Evolutionary conservation across 495 filamentous ascomycete genomes (phyloP).

Genomic region (Talaromyces proteolyticus): DNA sequence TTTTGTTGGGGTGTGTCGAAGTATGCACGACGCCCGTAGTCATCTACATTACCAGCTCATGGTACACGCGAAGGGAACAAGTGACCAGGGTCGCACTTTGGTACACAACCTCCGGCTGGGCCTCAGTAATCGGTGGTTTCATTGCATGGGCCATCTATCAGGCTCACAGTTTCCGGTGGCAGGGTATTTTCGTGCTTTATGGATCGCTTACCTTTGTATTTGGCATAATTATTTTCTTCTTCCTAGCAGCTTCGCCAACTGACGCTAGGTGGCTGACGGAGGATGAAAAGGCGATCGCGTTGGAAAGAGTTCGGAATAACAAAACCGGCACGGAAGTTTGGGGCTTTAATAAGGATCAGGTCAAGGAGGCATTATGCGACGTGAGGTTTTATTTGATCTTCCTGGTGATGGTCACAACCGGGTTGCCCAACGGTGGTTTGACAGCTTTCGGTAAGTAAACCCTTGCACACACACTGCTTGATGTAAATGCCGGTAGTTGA

Average conservation of each 20-base stretch:
- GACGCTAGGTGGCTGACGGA: slow-evolving; percentile 20
- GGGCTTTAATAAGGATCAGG: slow-evolving; percentile 18
- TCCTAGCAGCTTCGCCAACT: slow-evolving; percentile 5
- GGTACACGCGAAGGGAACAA: slow-evolving; percentile 4
- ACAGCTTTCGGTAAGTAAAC: too few species aligned
- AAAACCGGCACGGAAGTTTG: slow-evolving; percentile 23
- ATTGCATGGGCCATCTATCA: slow-evolving; percentile 13
- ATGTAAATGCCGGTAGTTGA: too few species aligned
- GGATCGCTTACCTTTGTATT: slow-evolving; percentile 9
- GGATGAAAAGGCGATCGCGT: slow-evolving; percentile 17
- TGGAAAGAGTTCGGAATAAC: slow-evolving; percentile 20
- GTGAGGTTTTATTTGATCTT: background rate
- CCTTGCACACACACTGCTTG: too few species aligned
- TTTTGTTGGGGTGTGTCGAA: slow-evolving; percentile 50
- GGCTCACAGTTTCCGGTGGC: background rate
- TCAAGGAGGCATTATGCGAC: slow-evolving; percentile 15
- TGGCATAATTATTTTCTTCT: slow-evolving; percentile 4
- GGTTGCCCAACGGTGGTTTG: too few species aligned
- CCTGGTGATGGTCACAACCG: too few species aligned
- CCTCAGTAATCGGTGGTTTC: slow-evolving; percentile 16
- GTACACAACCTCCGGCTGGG: slow-evolving; percentile 14
- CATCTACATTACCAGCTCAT: slow-evolving; percentile 39
- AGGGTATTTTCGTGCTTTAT: slow-evolving; percentile 8
- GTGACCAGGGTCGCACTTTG: slow-evolving; percentile 11
- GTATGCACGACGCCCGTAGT: slow-evolving; percentile 53